Base-by-base conservation (phyloP, 1,284 basidiomycete genomes). In the Athelia psychrophila region DNA sequence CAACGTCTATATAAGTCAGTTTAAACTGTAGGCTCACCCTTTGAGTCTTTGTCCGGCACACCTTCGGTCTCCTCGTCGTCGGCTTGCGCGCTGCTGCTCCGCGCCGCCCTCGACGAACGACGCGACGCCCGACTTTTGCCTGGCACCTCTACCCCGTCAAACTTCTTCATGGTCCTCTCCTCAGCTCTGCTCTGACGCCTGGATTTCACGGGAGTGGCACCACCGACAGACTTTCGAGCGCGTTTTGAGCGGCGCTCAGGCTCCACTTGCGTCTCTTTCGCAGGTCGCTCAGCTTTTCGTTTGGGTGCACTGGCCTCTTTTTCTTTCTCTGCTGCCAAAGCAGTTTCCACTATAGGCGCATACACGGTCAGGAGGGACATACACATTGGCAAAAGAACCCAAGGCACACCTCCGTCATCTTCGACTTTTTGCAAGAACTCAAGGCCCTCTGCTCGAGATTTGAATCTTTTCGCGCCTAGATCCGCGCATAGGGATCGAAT, bases 241-340 rank as follows among this genome's bases (percentile, higher is more conserved):
- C 38, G 38, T 42, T 42, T 42, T 9, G 38, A n/a, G n/a, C 38
- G 38, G 38, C 20, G 38, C n/a, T 42, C 38, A 42, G 38, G 38
- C 38, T 42, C 38, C 9, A 9, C n/a, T 9, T 42, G 6, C n/a
- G n/a, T 22, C 20, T 42, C 38, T n/a, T 42, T 42, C 38, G 38
- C n/a, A 42, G 38, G 38, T n/a, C 38, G 38, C n/a, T 22, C n/a
- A n/a, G 38, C 38, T n/a, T 42, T 42, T 18, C 38, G 38, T 22
- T 42, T 42, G 6, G 38, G 38, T 5, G 38, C 27, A 6, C 6
- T 13, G 27, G 6, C 13, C 27, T 30, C 6, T 13, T 5, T 13
- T 30, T 30, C 27, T 30, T 5, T 6, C 6, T 42, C 6, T 42
- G 20, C 38, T 42, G 38, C 6, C 38, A 42, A 16, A n/a, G 38